A percentile compares a stretch with the other conserved stretches of the same genome.
These are phyloP conservation scores for Stachybotrys echinatus DNA, from an alignment of 2,329 filamentous ascomycete species.

Conservation along the genomic window DNA sequence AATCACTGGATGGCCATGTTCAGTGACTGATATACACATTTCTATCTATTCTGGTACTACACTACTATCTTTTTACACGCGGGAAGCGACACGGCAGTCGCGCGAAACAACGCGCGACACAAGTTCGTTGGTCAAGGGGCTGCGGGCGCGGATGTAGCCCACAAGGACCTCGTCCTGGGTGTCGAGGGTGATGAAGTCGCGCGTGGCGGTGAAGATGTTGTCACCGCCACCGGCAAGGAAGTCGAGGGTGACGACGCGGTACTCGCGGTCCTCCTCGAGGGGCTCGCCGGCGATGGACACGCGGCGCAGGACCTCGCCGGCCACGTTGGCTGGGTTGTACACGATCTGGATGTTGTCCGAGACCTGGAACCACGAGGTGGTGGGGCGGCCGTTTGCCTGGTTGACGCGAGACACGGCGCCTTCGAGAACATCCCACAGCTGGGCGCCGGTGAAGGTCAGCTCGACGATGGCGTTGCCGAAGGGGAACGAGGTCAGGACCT, in stretches of 20 bases:
- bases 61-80: too few relatives aligned
- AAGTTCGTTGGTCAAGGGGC: constrained; percentile 43
- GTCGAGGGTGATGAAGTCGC: constrained; percentile 40
- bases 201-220: constrained; percentile 45
- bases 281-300: constrained; percentile 43
- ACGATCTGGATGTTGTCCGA: constrained; percentile 50
- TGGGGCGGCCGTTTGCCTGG: constrained; percentile 44
- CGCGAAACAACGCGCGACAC: constrained; percentile 30
- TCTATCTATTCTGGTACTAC: too few relatives aligned
- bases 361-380: constrained; percentile 58
- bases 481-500: constrained; percentile 59
- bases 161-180: constrained; percentile 49
- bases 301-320: constrained; percentile 45
- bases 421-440: constrained; percentile 53
- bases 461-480: constrained; percentile 62
- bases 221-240: constrained; percentile 60
- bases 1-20: too few relatives aligned
- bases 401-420: constrained; percentile 51
- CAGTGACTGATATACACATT: too few relatives aligned
- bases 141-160: constrained; percentile 41
- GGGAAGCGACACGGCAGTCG: background rate
- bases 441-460: constrained; percentile 44
- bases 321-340: constrained; percentile 47
- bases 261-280: constrained; percentile 40
- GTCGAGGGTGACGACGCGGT: constrained; percentile 57